Conservation (phyloP, 2,329 filamentous ascomycete species). For the Colletotrichum graminicola region DNA sequence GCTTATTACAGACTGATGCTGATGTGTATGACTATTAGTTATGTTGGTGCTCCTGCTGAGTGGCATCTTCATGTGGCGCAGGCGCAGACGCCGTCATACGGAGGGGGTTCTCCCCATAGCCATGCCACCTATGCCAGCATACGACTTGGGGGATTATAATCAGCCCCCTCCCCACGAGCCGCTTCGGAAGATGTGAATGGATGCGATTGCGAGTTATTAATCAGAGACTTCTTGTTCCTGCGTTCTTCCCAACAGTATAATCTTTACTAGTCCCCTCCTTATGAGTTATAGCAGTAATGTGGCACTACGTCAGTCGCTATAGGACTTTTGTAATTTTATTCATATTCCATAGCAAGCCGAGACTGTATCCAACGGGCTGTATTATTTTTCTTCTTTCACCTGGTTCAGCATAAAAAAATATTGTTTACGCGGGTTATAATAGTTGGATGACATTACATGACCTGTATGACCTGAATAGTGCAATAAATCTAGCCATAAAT, state of each 20-base stretch:
- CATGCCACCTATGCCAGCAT: background rate
- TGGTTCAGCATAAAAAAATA: background rate
- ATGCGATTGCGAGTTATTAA: background rate
- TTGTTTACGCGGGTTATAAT: too few species aligned
- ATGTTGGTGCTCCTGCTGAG: background rate
- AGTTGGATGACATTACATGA: background rate
- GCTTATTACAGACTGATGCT: background rate
- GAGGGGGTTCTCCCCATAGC: background rate
- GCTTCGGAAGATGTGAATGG: background rate
- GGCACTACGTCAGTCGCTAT: too few species aligned
- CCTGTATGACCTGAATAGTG: background rate
- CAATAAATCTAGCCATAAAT: background rate
- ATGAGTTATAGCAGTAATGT: background rate
- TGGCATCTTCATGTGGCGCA: conserved; percentile 4
- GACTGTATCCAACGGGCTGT: background rate
- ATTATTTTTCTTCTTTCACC: too few species aligned
- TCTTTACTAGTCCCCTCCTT: background rate
- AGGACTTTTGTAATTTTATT: background rate
- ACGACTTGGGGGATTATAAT: background rate
- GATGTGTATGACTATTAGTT: background rate
- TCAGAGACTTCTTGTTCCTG: too few species aligned
- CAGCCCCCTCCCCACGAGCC: background rate
- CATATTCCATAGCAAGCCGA: background rate
- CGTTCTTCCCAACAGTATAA: background rate
- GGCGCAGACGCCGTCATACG: background rate